A percentile compares a stretch with the other conserved stretches of the same genome.
These are phyloP conservation scores for Jamesozyma rosinii DNA, from an alignment of 805 yeast genomes.

Conservation along the genomic window DNA sequence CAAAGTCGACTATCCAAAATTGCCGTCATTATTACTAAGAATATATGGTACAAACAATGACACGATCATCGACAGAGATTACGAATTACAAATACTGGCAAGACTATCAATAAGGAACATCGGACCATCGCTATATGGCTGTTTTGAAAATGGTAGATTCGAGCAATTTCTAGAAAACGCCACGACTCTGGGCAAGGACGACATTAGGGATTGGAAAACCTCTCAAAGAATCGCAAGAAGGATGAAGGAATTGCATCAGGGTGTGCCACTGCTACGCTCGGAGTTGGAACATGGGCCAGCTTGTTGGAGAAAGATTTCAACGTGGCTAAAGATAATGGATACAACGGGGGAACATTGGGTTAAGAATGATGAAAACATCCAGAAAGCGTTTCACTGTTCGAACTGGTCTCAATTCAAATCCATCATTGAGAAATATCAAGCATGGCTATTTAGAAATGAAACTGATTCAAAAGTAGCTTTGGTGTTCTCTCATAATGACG, in stretches of 20 bases:
- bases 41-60: conserved; percentile 86
- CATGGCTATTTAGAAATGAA: conserved; percentile 47
- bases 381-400: conserved; percentile 32
- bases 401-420: conserved; percentile 43
- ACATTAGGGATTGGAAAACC: conserved; percentile 65
- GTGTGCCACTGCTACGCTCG: conserved; percentile 51
- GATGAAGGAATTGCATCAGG: conserved; percentile 88
- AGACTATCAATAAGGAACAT: conserved; percentile 69
- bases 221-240: conserved; percentile 85
- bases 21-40: conserved; percentile 61
- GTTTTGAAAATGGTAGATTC: conserved; percentile 84
- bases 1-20: conserved; percentile 54
- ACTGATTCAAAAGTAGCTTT: conserved; percentile 28
- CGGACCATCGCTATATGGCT: conserved; percentile 84
- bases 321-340: conserved; percentile 54
- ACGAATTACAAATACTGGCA: conserved; percentile 62
- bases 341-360: conserved; percentile 30
- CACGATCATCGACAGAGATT: conserved; percentile 74
- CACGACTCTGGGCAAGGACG: conserved; percentile 59
- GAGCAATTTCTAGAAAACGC: conserved; percentile 89
- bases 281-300: conserved; percentile 58
- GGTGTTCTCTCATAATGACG: conserved; percentile 90
- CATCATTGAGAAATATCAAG: conserved; percentile 43
- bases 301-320: conserved; percentile 58
- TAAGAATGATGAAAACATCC: conserved; percentile 27